These are phyloP conservation scores for Ambrosia trifida DNA, from an alignment of 129 eudicot species.

Conservation along the genomic window DNA sequence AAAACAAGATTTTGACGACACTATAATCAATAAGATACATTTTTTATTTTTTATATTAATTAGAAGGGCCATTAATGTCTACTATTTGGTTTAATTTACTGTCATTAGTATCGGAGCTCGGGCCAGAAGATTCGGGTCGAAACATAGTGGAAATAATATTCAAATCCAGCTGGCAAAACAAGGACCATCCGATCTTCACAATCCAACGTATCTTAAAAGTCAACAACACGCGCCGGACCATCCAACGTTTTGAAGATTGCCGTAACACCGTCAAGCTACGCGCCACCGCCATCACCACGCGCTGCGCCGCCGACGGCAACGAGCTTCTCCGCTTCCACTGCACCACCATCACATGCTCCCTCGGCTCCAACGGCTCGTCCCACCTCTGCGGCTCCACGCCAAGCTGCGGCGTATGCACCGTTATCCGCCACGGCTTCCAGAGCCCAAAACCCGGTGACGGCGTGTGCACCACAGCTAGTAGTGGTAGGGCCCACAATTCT, in stretches of 20 bases:
- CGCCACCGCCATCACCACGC: constrained; percentile 59
- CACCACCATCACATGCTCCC: constrained; percentile 70
- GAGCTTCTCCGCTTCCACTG: constrained; percentile 90
- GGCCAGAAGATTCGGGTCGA: constrained; percentile 93
- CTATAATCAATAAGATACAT: too few species aligned
- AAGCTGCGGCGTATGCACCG: constrained; percentile 84
- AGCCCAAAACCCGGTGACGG: constrained; percentile 36
- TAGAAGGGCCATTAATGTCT: constrained; percentile 13
- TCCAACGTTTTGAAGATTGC: constrained; percentile 96
- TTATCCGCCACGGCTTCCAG: constrained; percentile 80
- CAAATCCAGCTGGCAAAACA: constrained; percentile 92
- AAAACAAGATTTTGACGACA: too few species aligned
- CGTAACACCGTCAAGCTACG: constrained; percentile 76
- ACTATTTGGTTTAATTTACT: neutral
- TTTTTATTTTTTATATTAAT: neutral
- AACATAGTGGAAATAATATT: constrained; percentile 91
- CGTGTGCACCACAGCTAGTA: constrained; percentile 78
- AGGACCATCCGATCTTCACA: constrained; percentile 70
- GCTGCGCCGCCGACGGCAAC: constrained; percentile 99
- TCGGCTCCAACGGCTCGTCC: constrained; percentile 70
- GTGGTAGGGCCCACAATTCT: constrained; percentile 83
- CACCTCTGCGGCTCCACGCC: constrained; percentile 66
- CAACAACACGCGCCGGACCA: constrained; percentile 86
- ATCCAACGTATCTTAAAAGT: constrained; percentile 90
- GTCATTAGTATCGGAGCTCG: constrained; percentile 77